Evolutionary conservation across 768 basidiomycete genomes (phyloP).

Genomic region (Kwoniella pini): DNA sequence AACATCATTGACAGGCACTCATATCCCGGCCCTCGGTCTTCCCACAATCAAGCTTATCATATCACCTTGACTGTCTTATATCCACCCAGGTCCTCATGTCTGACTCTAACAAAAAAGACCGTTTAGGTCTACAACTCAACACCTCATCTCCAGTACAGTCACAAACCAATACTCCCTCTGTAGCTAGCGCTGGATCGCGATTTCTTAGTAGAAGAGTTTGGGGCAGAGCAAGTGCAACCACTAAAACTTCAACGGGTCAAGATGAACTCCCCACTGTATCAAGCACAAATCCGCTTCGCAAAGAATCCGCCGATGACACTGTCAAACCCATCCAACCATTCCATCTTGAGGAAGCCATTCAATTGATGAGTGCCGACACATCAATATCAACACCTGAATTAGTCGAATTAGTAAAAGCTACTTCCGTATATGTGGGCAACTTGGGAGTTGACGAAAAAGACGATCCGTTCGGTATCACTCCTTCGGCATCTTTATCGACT

Average conservation of each 20-base stretch:
- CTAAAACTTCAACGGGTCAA: slow-evolving; percentile 19
- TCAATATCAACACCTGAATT: slow-evolving; percentile 26
- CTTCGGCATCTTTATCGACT: background rate
- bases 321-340: slow-evolving; percentile 3
- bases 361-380: slow-evolving; percentile 13
- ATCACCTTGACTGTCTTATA: background rate
- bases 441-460: slow-evolving; percentile 17
- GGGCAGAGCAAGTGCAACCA: slow-evolving; percentile 21
- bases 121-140: slow-evolving; percentile 11
- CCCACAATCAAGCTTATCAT: background rate
- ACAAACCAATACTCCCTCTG: slow-evolving; percentile 2
- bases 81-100: background rate
- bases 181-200: slow-evolving; percentile 7
- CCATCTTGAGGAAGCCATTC: slow-evolving; percentile 24
- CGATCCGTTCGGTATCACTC: background rate
- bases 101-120: slow-evolving; percentile 10
- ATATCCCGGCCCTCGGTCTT: slow-evolving; percentile 17
- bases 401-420: slow-evolving; percentile 37
- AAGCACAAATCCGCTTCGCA: background rate
- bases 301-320: slow-evolving; percentile 10
- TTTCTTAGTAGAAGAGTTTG: slow-evolving; percentile 17
- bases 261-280: slow-evolving; percentile 12
- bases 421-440: slow-evolving; percentile 30
- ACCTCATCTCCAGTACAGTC: background rate
- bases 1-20: slow-evolving; percentile 6